phyloP scores from a whole-genome alignment of 129 eudicot species.

The Sambucus nigra region DNA sequence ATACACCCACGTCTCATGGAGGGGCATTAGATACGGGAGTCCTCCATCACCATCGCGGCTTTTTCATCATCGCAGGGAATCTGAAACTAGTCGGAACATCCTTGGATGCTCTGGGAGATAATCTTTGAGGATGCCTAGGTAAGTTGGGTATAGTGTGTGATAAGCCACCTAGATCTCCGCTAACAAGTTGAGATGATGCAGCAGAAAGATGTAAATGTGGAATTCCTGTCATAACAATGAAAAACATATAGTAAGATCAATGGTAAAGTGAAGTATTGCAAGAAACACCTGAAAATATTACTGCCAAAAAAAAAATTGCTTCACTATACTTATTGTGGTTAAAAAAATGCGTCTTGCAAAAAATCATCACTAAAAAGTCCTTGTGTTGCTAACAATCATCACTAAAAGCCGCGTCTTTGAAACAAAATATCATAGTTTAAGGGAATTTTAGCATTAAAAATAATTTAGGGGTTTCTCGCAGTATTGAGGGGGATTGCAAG shows the following conservation, averaged over 20 bases:
- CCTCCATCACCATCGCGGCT: constrained; percentile 89
- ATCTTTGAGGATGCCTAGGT: constrained; percentile 11
- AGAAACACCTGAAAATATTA: too few species aligned
- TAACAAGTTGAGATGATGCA: constrained; percentile 27
- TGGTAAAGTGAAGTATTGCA: not conserved
- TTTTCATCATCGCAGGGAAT: constrained; percentile 64
- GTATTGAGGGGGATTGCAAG: too few species aligned
- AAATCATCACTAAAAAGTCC: not conserved
- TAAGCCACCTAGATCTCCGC: constrained; percentile 27
- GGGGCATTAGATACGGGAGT: constrained; percentile 73
- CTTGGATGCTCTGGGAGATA: constrained; percentile 44
- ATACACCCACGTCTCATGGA: constrained; percentile 90
- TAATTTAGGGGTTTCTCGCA: too few species aligned
- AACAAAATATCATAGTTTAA: not conserved
- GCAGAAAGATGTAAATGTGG: constrained; percentile 27
- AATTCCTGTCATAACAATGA: constrained; percentile 19
- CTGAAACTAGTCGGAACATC: constrained; percentile 31
- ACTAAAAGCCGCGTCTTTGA: not conserved
- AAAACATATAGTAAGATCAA: too few species aligned
- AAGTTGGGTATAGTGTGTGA: constrained; percentile 16
- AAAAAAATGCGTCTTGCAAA: too few species aligned
- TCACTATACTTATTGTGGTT: not conserved
- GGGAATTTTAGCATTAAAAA: too few species aligned
- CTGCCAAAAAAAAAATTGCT: not conserved
- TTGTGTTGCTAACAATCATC: not conserved